Base-by-base conservation (phyloP, 495 filamentous ascomycete genomes). In the Trichoderma reesei region DNA sequence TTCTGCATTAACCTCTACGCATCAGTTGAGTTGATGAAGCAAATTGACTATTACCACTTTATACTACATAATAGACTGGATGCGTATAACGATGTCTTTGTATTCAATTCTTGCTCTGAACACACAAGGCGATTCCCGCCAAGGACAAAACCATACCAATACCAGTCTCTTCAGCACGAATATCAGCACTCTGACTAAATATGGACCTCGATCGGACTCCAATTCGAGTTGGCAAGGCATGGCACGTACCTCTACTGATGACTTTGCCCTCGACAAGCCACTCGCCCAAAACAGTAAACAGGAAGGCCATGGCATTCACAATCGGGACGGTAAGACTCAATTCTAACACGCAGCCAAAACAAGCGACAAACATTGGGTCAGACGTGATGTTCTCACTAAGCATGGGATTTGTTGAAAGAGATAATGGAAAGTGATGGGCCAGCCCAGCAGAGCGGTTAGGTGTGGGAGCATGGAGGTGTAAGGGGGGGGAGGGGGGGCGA, bases 261-360 rank as follows among this genome's bases (percentile, higher is more conserved):
- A 89, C 87, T 75, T 97, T 98, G 66, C 82, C 83, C 64, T 96
- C 94, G 0, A 91, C 91, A 80, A 87, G 95, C 93, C 92, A 97
- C 68, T 98, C 94, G 0, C 91, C 94, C 39, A 96, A 71, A 9
- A 96, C 93, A 0, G 94, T 98, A 71, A 97, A 98, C 62, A 98
- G 69, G 68, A 98, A 98, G 0, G 94, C 94, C 66, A 95, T 74
- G 1, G 91, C 94, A 70, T 98, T 98, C 3, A 91, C 90, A 63
- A 98, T 91, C 0, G 94, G 94, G 8, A 98, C 92, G 16, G 92
- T 96, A 63, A 98, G 78, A 67, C 91, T 96, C 68, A 97, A 69
- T 73, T 98, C 94, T 92, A 64, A n/a, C 18, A 8, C 26, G 51
- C 34, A 26, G 51, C 51, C 16, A 56, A 56, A 14, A 36, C 11